A percentile compares a stretch with the other conserved stretches of the same genome.
Conservation (phyloP, 2,329 filamentous ascomycete genomes). For the Neonectria sp. region DNA sequence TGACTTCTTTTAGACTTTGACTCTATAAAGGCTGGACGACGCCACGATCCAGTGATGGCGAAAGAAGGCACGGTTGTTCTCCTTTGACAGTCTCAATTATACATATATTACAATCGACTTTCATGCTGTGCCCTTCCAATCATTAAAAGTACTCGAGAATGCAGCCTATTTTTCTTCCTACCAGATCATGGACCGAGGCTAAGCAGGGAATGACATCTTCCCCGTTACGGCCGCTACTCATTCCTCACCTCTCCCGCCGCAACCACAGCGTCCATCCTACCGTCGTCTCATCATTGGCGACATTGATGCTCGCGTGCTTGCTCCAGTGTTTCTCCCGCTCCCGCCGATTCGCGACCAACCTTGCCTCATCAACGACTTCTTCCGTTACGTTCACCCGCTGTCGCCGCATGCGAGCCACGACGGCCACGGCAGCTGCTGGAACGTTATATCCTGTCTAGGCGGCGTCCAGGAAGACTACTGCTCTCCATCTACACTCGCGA, state of each 20-base stretch:
- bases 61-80: neutral
- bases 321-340: slow-evolving; percentile 44
- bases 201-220: too few species aligned
- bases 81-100: neutral
- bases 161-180: too few species aligned
- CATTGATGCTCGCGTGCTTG: slow-evolving; percentile 62
- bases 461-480: too few species aligned
- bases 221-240: slow-evolving; percentile 39
- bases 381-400: slow-evolving; percentile 42
- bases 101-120: neutral
- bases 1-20: neutral
- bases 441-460: too few species aligned
- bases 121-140: too few species aligned
- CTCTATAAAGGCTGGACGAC: neutral
- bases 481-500: too few species aligned
- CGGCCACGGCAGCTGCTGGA: too few species aligned
- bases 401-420: too few species aligned
- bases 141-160: too few species aligned
- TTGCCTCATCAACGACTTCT: slow-evolving; percentile 43
- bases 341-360: slow-evolving; percentile 36
- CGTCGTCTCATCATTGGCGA: slow-evolving; percentile 55
- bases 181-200: too few species aligned
- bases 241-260: slow-evolving; percentile 45
- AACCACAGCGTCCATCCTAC: neutral
- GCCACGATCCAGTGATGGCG: too few species aligned